phyloP scores from a whole-genome alignment of 2,329 filamentous ascomycete genomes.

The Monosporascus sp. region DNA sequence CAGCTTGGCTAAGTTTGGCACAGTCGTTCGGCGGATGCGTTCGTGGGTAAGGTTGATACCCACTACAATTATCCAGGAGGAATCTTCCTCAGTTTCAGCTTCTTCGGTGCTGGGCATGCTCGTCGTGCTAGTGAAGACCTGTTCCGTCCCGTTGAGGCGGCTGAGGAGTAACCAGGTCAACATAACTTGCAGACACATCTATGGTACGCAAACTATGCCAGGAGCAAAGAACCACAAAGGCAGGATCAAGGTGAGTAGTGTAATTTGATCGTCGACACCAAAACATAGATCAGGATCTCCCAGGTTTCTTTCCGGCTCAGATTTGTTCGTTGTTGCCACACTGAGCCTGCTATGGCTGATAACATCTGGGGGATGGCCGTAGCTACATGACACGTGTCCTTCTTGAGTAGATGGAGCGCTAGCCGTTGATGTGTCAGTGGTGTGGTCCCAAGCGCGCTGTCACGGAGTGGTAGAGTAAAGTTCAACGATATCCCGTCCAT shows the following conservation, averaged over 20 bases:
- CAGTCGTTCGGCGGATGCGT: slow-evolving; percentile 21
- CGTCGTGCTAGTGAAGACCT: slow-evolving; percentile 2
- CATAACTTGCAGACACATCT: slow-evolving; percentile 6
- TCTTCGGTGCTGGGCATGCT: background rate
- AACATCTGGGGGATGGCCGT: slow-evolving; percentile 9
- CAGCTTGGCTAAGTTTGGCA: slow-evolving; percentile 29
- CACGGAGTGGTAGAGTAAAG: slow-evolving; percentile 13
- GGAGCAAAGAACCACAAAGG: slow-evolving; percentile 16
- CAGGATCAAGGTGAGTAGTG: slow-evolving; percentile 10
- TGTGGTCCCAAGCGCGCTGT: slow-evolving; percentile 13
- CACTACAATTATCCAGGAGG: slow-evolving; percentile 11
- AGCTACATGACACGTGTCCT: slow-evolving; percentile 10
- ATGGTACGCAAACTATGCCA: slow-evolving; percentile 11
- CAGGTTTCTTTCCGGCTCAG: slow-evolving; percentile 6
- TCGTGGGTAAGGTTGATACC: slow-evolving; percentile 10
- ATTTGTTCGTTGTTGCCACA: background rate
- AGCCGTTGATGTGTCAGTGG: slow-evolving; percentile 16
- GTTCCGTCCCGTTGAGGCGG: slow-evolving; percentile 7
- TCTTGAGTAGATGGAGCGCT: slow-evolving; percentile 8
- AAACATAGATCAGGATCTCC: slow-evolving; percentile 7
- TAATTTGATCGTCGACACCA: slow-evolving; percentile 12
- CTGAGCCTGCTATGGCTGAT: slow-evolving; percentile 2
- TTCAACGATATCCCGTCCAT: slow-evolving; percentile 9
- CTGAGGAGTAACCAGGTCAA: slow-evolving; percentile 12
- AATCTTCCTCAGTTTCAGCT: slow-evolving; percentile 1